Evolutionary conservation across 108 stramenopile genomes (phyloP).

Genomic region (Stephanodiscus minutulus): DNA sequence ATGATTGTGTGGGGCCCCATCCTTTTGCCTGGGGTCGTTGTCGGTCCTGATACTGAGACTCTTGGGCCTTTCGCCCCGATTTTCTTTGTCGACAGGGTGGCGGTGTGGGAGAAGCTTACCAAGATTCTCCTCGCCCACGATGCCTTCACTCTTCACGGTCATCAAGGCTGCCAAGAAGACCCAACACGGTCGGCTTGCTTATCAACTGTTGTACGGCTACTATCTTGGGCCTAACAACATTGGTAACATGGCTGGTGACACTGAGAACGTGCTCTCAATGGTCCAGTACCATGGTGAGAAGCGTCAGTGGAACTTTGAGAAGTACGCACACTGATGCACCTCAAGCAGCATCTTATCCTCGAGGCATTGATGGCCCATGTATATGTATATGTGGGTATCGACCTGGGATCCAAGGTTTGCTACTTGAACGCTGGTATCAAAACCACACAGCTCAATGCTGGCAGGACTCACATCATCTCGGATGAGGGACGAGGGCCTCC

Average conservation of each 20-base stretch:
- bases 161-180: not conserved
- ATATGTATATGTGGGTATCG: conserved; percentile 1
- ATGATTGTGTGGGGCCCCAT: conserved; percentile 1
- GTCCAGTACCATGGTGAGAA: not conserved
- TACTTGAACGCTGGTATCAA: not conserved
- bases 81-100: not conserved
- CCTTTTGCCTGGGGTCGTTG: not conserved
- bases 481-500: not conserved
- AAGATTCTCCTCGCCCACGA: not conserved
- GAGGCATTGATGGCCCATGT: conserved; percentile 14
- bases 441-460: too few species aligned
- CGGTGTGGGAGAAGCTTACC: not conserved
- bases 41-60: not conserved
- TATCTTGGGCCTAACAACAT: conserved; percentile 12
- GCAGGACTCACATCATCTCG: conserved; percentile 2
- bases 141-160: too few species aligned
- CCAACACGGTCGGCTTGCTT: not conserved
- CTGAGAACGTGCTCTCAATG: too few species aligned
- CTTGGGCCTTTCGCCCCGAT: not conserved
- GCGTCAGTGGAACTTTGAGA: not conserved
- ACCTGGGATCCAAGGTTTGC: not conserved
- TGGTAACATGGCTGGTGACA: not conserved
- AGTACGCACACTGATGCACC: not conserved
- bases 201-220: conserved; percentile 3
- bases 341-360: not conserved